Base-by-base conservation (phyloP, 345 rosid genomes). In the Eutrema japonicum region DNA sequence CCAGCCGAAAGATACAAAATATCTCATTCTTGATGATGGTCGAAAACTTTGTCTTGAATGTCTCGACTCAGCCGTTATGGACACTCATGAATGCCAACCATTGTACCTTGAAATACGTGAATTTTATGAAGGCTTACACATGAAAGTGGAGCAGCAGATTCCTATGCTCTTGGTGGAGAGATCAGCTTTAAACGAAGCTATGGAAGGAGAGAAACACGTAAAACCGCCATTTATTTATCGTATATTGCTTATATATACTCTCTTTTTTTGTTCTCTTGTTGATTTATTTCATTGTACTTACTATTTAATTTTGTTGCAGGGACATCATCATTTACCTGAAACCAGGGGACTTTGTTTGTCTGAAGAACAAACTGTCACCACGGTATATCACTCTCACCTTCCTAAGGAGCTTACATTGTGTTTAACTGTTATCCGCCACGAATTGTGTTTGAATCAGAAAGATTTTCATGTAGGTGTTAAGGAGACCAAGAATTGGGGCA, bases 271-370 rank as follows among this genome's bases (percentile, higher is more conserved):
- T 22, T 22, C 50, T 58, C 42, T 30, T 29, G 10, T 30, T 45
- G 66, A 5, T 11, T 60, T 29, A 10, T 3, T 50, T 43, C 6
- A 63, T 30, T 57, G 8, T n/a, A 7, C 35, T 11, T 64, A 8
- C 35, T 8, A 35, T 71, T 11, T 48, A 37, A 36, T 41, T 3
- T 48, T 49, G 32, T 8, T 57, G 27, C 72, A 92, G 99, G 99
- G 96, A 62, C 92, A 95, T 77, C 98, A 87, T 83, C 99, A 92
- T 82, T 78, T 95, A 68, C 90, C 99, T 16, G 99, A 95, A 80
- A 95, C 99, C 0, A 88, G 99, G 82, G 99, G 99, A 74, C 98
- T 95, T 35, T 95, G 99, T 84, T 79, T 95, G 81, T 95, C 98
- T 0, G 96, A 95, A 83, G 99, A 92, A 64, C 98, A 92, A 82